Conservation (phyloP, 208 protist species). For the Acanthamoeba lenticulata region DNA sequence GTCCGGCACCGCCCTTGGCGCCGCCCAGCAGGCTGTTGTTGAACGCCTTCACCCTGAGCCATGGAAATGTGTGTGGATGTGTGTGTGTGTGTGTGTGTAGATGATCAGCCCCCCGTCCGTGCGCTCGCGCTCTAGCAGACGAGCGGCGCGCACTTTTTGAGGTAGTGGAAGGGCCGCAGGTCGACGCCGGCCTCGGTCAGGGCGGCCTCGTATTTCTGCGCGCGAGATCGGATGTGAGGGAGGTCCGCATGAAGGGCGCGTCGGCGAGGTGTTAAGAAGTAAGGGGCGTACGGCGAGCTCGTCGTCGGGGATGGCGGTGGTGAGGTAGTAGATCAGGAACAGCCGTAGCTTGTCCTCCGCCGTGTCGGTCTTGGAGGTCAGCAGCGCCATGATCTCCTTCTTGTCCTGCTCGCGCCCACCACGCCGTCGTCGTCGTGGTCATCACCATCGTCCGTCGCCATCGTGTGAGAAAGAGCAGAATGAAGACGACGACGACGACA, state of each 20-base stretch:
- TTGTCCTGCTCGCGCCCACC: constrained; percentile 75
- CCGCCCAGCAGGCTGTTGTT: constrained; percentile 57
- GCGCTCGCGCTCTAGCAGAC: too few species aligned
- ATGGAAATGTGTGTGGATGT: neutral
- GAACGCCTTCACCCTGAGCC: constrained; percentile 59
- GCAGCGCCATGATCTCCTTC: constrained; percentile 76
- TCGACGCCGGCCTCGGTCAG: constrained; percentile 19
- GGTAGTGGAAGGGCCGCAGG: neutral
- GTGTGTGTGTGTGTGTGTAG: neutral
- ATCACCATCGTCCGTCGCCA: too few species aligned
- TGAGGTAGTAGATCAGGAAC: constrained; percentile 85
- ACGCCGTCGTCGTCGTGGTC: too few species aligned
- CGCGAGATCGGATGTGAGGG: neutral
- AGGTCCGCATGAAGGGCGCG: neutral
- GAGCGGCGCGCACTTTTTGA: constrained; percentile 61
- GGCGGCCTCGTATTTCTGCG: constrained; percentile 56
- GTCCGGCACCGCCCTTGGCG: neutral
- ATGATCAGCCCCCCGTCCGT: too few species aligned
- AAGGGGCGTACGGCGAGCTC: neutral
- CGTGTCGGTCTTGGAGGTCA: constrained; percentile 73
- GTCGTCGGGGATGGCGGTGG: constrained; percentile 28
- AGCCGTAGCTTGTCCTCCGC: constrained; percentile 85
- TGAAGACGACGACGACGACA: too few species aligned
- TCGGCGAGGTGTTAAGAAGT: neutral
- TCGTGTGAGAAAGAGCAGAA: too few species aligned